These are phyloP conservation scores for Plectosphaerella cucumerina DNA, from an alignment of 2,329 filamentous ascomycete genomes.

Conservation along the genomic window DNA sequence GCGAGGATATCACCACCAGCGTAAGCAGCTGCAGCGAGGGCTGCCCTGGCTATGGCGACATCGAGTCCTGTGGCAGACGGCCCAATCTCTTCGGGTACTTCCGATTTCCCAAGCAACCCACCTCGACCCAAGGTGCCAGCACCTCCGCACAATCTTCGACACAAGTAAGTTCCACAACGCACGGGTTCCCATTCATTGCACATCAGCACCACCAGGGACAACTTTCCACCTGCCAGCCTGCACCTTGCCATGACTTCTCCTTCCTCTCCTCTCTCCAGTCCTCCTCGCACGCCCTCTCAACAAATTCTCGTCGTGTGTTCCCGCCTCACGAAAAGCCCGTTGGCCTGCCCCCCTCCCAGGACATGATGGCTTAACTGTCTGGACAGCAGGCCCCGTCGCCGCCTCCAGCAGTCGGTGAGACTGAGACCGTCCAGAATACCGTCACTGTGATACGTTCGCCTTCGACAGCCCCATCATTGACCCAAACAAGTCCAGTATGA, in stretches of 20 bases:
- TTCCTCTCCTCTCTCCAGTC: constrained; percentile 3
- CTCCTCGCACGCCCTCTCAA: not conserved
- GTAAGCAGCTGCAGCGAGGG: constrained; percentile 43
- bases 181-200: too few species aligned
- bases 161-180: constrained; percentile 7
- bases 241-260: constrained; percentile 10
- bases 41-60: constrained; percentile 66
- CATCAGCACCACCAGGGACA: too few species aligned
- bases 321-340: too few species aligned
- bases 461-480: not conserved
- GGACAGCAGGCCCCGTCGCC: constrained; percentile 19
- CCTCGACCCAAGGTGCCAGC: constrained; percentile 5
- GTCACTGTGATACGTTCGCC: constrained; percentile 9
- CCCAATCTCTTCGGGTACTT: constrained; percentile 60
- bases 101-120: constrained; percentile 41
- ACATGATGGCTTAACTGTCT: constrained; percentile 13
- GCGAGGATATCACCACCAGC: constrained; percentile 25
- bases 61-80: constrained; percentile 55
- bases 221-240: not conserved
- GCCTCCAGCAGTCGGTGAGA: constrained; percentile 19
- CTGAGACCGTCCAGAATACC: constrained; percentile 30
- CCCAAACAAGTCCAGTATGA: constrained; percentile 1
- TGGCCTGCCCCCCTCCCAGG: not conserved
- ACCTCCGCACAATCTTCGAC: constrained; percentile 13
- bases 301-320: too few species aligned